These are phyloP conservation scores for Noccaea caerulescens DNA, from an alignment of 345 rosid genomes.

Conservation along the genomic window DNA sequence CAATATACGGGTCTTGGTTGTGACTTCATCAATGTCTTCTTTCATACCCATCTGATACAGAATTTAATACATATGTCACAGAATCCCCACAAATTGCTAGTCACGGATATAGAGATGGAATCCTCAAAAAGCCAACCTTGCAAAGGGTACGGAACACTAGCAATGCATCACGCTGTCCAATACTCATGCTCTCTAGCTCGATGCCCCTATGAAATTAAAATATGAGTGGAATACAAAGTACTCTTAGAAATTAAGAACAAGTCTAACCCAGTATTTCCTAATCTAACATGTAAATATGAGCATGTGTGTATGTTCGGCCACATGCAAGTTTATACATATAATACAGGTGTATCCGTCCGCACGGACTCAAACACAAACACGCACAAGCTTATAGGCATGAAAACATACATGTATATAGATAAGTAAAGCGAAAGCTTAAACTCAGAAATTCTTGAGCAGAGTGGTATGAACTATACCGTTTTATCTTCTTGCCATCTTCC, in stretches of 20 bases:
- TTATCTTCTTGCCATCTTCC: conserved; percentile 94
- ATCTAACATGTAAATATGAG: conserved; percentile 22
- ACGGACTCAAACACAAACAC: conserved; percentile 25
- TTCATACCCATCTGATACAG: conserved; percentile 93
- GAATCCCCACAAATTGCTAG: conserved; percentile 38
- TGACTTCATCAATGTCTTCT: conserved; percentile 95
- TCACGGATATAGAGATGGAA: conserved; percentile 28
- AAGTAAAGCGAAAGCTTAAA: conserved; percentile 18
- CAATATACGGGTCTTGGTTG: conserved; percentile 84
- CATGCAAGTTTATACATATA: conserved; percentile 22
- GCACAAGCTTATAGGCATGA: conserved; percentile 3
- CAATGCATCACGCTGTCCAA: conserved; percentile 93
- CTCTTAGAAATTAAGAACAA: conserved; percentile 11
- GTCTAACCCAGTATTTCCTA: conserved; percentile 22
- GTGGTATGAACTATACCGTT: conserved; percentile 55
- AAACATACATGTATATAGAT: background rate
- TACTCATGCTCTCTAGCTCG: conserved; percentile 93
- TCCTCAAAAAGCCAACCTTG: conserved; percentile 65
- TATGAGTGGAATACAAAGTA: conserved; percentile 17
- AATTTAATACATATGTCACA: conserved; percentile 29
- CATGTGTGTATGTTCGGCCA: conserved; percentile 14
- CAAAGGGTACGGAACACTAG: conserved; percentile 96
- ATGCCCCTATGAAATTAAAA: conserved; percentile 62
- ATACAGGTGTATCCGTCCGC: conserved; percentile 1
- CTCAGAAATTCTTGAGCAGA: conserved; percentile 20